Percentiles rank a stretch among this genome's conserved stretches.
phyloP scores from a whole-genome alignment of 1,284 basidiomycete species.

The Tilletiopsis washingtonensis region DNA sequence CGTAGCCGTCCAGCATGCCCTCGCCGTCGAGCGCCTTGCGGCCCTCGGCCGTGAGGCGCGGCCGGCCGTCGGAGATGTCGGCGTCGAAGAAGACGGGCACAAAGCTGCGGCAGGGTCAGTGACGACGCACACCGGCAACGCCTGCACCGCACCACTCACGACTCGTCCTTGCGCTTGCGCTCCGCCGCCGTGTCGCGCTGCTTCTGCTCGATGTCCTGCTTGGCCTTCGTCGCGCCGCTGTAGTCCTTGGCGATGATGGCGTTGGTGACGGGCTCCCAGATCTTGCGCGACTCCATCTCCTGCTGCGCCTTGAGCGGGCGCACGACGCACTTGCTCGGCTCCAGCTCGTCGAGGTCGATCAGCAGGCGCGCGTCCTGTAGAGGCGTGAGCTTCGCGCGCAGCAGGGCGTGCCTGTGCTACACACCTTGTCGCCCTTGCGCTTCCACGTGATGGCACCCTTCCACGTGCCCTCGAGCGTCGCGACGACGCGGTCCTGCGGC shows the following conservation, averaged over 20 bases:
- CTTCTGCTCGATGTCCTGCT: slow-evolving; percentile 41
- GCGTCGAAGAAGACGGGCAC: slow-evolving; percentile 70
- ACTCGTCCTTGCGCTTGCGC: slow-evolving; percentile 28
- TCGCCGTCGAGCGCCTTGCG: slow-evolving; percentile 45
- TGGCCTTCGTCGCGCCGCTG: slow-evolving; percentile 44
- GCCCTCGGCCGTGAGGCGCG: slow-evolving; percentile 58
- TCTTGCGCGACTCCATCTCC: slow-evolving; percentile 69
- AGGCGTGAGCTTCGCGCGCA: not conserved
- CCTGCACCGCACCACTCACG: slow-evolving; percentile 38
- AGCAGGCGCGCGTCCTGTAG: slow-evolving; percentile 62
- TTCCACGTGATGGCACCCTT: slow-evolving; percentile 72
- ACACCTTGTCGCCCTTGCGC: slow-evolving; percentile 57
- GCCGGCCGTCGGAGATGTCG: slow-evolving; percentile 65
- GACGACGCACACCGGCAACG: not conserved
- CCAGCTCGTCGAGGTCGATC: slow-evolving; percentile 67
- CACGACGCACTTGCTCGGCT: slow-evolving; percentile 73
- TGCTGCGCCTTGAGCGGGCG: slow-evolving; percentile 72
- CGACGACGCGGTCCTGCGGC: slow-evolving; percentile 67
- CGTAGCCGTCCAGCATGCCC: slow-evolving; percentile 20
- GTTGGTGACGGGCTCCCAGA: slow-evolving; percentile 71
- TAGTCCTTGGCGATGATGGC: slow-evolving; percentile 74
- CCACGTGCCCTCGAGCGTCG: slow-evolving; percentile 83
- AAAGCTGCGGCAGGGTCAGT: slow-evolving; percentile 62
- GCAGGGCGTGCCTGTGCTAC: slow-evolving; percentile 16
- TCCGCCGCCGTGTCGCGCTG: slow-evolving; percentile 35